These are phyloP conservation scores for Coemansia asiatica DNA, from an alignment of 192 early-diverging fungal genomes.

Conservation along the genomic window DNA sequence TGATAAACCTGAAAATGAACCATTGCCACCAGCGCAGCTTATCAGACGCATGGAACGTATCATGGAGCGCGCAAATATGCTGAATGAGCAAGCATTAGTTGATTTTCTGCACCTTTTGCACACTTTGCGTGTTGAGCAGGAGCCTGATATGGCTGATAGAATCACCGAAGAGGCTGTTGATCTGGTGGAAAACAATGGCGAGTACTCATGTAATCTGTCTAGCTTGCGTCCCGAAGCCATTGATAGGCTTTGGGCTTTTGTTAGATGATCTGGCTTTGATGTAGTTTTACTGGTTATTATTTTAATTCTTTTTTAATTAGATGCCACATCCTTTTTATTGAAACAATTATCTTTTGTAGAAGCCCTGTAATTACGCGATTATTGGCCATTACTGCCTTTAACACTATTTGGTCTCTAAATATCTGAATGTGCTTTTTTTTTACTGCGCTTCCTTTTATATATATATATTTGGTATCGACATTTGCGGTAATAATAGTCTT, in stretches of 20 bases:
- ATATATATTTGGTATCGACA: no score
- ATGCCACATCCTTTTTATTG: background rate
- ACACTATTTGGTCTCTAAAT: background rate
- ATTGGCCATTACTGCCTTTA: no score
- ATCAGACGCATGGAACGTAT: constrained; percentile 35
- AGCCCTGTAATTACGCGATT: no score
- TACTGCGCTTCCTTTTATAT: no score
- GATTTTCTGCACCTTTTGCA: constrained; percentile 40
- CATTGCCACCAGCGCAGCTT: background rate
- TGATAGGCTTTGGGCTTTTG: constrained; percentile 43
- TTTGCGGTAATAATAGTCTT: no score
- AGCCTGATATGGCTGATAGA: constrained; percentile 26
- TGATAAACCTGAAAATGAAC: no score
- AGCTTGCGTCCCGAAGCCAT: constrained; percentile 31
- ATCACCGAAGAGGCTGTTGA: constrained; percentile 37
- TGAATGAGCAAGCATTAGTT: constrained; percentile 29
- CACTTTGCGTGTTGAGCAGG: constrained; percentile 45
- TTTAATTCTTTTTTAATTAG: background rate
- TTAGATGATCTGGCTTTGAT: constrained; percentile 9
- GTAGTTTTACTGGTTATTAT: background rate
- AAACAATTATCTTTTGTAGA: no score
- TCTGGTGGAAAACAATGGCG: constrained; percentile 24
- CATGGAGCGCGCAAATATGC: constrained; percentile 14
- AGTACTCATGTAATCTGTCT: constrained; percentile 41
- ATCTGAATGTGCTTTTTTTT: background rate